phyloP scores from a whole-genome alignment of 805 yeast genomes.

The Yarrowia bubula region DNA sequence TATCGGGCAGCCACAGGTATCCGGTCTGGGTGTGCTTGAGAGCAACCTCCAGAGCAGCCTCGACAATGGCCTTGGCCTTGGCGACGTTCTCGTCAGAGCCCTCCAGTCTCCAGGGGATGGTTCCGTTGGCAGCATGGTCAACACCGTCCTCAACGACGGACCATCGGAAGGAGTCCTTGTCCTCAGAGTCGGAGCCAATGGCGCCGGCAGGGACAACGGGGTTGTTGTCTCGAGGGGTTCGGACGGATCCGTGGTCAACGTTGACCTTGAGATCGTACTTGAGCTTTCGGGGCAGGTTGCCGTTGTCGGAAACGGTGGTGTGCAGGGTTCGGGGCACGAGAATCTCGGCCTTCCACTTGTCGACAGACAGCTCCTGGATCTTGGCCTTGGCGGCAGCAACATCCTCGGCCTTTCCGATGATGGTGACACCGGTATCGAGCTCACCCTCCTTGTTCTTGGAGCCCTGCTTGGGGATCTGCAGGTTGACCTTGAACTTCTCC shows the following conservation, averaged over 20 bases:
- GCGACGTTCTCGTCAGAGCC: conserved; percentile 52
- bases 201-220: conserved; percentile 45
- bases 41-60: conserved; percentile 50
- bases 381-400: conserved; percentile 62
- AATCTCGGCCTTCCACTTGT: conserved; percentile 52
- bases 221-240: conserved; percentile 44
- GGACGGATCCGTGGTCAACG: conserved; percentile 41
- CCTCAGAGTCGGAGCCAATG: conserved; percentile 44
- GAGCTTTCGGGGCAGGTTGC: conserved; percentile 57
- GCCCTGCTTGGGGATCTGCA: conserved; percentile 63
- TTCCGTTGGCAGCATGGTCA: conserved; percentile 35
- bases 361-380: conserved; percentile 59
- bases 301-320: conserved; percentile 63
- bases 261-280: conserved; percentile 54
- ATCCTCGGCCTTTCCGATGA: conserved; percentile 66
- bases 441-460: conserved; percentile 27
- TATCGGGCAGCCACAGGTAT: conserved; percentile 59
- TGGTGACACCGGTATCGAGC: conserved; percentile 42
- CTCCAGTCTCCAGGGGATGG: conserved; percentile 56
- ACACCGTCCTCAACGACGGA: conserved; percentile 43
- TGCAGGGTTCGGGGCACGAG: conserved; percentile 59
- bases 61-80: conserved; percentile 53
- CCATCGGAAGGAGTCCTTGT: conserved; percentile 44
- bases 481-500: conserved; percentile 59
- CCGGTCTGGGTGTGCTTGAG: conserved; percentile 51